Conservation (phyloP, 768 basidiomycete species). For the Chalciporus sphaerocephalus region DNA sequence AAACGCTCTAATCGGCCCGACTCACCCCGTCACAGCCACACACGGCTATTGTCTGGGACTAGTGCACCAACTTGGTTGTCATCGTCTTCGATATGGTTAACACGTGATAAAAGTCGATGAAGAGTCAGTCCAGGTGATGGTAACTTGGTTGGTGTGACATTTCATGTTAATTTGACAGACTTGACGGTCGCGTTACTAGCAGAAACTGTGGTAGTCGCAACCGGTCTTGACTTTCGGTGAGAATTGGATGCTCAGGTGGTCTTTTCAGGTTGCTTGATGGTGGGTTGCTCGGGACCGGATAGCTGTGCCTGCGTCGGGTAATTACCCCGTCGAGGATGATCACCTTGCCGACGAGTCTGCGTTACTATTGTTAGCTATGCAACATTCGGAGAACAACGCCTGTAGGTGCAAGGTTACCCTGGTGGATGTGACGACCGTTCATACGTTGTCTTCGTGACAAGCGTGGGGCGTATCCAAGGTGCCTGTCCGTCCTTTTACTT, state of each 20-base stretch:
- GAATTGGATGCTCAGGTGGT: too few relatives aligned
- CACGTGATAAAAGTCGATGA: too few relatives aligned
- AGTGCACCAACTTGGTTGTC: too few relatives aligned
- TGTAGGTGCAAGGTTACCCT: constrained; percentile 20
- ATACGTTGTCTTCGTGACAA: constrained; percentile 28
- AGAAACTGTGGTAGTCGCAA: not conserved
- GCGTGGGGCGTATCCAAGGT: constrained; percentile 37
- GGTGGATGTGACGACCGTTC: constrained; percentile 30
- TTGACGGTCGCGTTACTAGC: too few relatives aligned
- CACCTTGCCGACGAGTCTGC: constrained; percentile 63
- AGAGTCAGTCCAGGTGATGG: not conserved
- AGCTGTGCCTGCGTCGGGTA: constrained; percentile 23
- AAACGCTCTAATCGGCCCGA: too few relatives aligned
- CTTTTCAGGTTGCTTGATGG: constrained; percentile 7
- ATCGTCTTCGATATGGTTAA: too few relatives aligned
- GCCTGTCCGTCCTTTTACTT: constrained; percentile 14
- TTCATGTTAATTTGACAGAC: not conserved
- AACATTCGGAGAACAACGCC: constrained; percentile 21
- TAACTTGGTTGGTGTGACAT: not conserved
- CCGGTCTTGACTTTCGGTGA: too few relatives aligned
- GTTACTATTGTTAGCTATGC: constrained; percentile 39
- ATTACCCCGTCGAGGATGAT: constrained; percentile 26
- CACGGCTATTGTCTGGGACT: too few relatives aligned
- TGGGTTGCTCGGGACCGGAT: constrained; percentile 17
- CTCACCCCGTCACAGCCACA: too few relatives aligned